These are phyloP conservation scores for Wallacemonas sp. DNA, from an alignment of 208 protist genomes.

Conservation along the genomic window DNA sequence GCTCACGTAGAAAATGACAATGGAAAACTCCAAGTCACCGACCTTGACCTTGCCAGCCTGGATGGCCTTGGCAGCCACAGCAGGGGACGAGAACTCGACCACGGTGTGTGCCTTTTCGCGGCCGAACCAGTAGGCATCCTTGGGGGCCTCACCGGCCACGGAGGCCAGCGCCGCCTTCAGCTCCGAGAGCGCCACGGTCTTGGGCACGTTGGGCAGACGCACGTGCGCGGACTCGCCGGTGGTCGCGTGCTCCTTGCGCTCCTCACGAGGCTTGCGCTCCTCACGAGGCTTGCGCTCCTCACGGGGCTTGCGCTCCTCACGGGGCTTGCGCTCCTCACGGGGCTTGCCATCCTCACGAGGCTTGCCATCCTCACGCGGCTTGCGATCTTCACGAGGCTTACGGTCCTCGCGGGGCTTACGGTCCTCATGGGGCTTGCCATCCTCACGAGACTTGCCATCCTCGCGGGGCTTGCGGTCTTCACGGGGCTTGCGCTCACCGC, in stretches of 20 bases:
- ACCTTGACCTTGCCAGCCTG: conserved; percentile 32
- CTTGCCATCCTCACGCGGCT: conserved; percentile 17
- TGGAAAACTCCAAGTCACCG: conserved; percentile 20
- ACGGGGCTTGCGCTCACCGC: conserved; percentile 22
- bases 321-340: conserved; percentile 25
- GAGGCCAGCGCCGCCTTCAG: conserved; percentile 47
- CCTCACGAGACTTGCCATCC: conserved; percentile 13
- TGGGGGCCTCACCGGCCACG: conserved; percentile 22
- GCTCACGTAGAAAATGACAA: conserved; percentile 31
- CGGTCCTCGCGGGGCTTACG: conserved; percentile 17
- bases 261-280: conserved; percentile 17
- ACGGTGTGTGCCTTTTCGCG: conserved; percentile 57
- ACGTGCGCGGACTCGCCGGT: conserved; percentile 35
- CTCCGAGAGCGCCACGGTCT: conserved; percentile 62
- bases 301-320: conserved; percentile 17
- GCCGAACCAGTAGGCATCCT: conserved; percentile 76
- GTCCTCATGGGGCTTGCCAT: conserved; percentile 21
- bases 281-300: conserved; percentile 14
- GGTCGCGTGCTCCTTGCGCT: conserved; percentile 10
- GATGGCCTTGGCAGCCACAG: conserved; percentile 31
- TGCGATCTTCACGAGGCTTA: conserved; percentile 13
- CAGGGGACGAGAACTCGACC: conserved; percentile 36
- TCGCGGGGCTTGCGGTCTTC: conserved; percentile 16
- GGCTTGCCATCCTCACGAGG: conserved; percentile 13
- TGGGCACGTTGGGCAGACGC: conserved; percentile 61